These are phyloP conservation scores for Pleurotus ostreatus DNA, from an alignment of 768 basidiomycete genomes.

Conservation along the genomic window DNA sequence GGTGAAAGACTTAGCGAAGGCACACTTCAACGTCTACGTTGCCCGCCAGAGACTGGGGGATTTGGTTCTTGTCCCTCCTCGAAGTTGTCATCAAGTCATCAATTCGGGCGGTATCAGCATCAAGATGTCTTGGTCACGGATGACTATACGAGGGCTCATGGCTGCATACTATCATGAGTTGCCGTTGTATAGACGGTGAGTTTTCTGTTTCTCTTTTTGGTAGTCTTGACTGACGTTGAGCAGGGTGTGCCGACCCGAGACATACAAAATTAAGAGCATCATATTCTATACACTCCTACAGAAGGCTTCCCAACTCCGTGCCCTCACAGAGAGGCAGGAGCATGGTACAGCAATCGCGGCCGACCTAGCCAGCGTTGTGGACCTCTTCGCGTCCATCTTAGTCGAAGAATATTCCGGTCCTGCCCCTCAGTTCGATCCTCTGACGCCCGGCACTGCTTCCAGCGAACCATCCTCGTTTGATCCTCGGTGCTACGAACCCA, in stretches of 20 bases:
- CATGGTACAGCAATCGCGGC: constrained; percentile 9
- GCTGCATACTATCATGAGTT: constrained; percentile 69
- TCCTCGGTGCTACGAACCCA: constrained; percentile 12
- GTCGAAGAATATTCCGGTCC: constrained; percentile 36
- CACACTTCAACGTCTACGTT: constrained; percentile 68
- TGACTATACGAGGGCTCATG: constrained; percentile 61
- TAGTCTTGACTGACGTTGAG: not conserved
- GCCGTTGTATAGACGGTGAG: constrained; percentile 74
- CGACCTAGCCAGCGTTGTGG: constrained; percentile 33
- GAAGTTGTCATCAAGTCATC: constrained; percentile 81
- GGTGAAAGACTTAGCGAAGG: constrained; percentile 56
- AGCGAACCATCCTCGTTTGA: not conserved
- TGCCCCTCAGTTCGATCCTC: not conserved
- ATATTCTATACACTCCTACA: constrained; percentile 51
- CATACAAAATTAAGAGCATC: constrained; percentile 68
- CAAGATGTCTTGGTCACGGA: constrained; percentile 85
- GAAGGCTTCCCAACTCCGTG: constrained; percentile 10
- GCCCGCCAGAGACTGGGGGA: constrained; percentile 74
- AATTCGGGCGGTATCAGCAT: constrained; percentile 78
- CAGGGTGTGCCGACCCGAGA: constrained; percentile 80
- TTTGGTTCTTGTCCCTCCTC: constrained; percentile 74
- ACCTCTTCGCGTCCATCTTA: constrained; percentile 49
- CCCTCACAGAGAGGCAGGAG: not conserved
- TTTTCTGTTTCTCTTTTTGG: not conserved
- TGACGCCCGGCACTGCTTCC: not conserved